phyloP scores from a whole-genome alignment of 805 yeast genomes.

The Ogataea neopini region DNA sequence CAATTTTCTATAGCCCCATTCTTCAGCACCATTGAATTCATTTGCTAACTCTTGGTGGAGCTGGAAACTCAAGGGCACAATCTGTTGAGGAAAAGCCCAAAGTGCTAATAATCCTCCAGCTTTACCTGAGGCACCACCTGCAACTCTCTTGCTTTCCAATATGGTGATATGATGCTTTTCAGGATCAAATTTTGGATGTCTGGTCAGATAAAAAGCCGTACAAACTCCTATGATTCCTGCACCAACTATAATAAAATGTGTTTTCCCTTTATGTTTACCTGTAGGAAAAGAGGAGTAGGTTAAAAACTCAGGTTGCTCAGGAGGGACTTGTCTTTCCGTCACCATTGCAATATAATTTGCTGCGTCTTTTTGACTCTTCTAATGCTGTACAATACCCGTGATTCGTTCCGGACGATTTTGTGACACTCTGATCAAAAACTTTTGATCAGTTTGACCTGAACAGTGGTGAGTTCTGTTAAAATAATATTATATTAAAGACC shows the following conservation, averaged over 20 bases:
- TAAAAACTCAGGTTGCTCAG: constrained; percentile 30
- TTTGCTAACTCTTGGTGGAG: constrained; percentile 82
- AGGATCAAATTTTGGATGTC: constrained; percentile 78
- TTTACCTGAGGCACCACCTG: constrained; percentile 96
- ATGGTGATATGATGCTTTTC: constrained; percentile 77
- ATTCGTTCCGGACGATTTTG: constrained; percentile 4
- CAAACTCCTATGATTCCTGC: constrained; percentile 97
- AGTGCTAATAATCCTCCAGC: constrained; percentile 95
- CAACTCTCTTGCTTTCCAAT: constrained; percentile 86
- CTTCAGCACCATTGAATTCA: constrained; percentile 74
- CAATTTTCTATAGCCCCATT: constrained; percentile 92
- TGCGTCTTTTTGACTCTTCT: constrained; percentile 3
- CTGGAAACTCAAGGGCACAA: constrained; percentile 84
- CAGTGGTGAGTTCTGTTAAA: neutral
- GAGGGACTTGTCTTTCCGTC: constrained; percentile 22
- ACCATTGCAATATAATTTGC: constrained; percentile 13
- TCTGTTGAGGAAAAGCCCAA: constrained; percentile 96
- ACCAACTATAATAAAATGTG: constrained; percentile 82
- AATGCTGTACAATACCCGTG: neutral
- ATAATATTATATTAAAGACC: neutral
- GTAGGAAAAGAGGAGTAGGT: constrained; percentile 44
- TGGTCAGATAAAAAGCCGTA: constrained; percentile 84
- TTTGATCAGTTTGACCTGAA: neutral
- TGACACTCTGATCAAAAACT: neutral
- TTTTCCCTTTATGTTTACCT: constrained; percentile 56